A percentile compares a stretch with the other conserved stretches of the same genome.
These are phyloP conservation scores for Psidium friedrichsthalianum DNA, from an alignment of 345 rosid genomes.

Conservation along the genomic window DNA sequence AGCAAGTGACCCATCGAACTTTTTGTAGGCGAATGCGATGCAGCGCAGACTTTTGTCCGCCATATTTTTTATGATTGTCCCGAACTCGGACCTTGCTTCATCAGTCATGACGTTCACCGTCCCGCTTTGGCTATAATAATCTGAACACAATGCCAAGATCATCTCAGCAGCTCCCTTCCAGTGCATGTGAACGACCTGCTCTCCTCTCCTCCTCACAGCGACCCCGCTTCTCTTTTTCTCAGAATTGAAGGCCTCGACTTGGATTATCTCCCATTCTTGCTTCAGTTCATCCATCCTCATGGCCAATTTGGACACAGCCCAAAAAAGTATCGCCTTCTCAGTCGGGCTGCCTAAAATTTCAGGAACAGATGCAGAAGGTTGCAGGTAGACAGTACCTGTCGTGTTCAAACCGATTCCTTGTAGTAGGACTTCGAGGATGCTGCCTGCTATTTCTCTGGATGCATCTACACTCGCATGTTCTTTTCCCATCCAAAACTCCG, in stretches of 20 bases:
- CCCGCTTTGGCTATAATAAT: slow-evolving; percentile 45
- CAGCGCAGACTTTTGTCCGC: slow-evolving; percentile 63
- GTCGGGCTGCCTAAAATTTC: slow-evolving; percentile 62
- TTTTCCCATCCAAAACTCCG: slow-evolving; percentile 49
- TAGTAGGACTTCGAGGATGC: slow-evolving; percentile 26
- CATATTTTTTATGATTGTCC: slow-evolving; percentile 44
- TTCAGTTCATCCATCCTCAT: slow-evolving; percentile 28
- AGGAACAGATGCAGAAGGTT: slow-evolving; percentile 12
- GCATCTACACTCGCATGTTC: slow-evolving; percentile 2
- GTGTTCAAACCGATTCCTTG: slow-evolving; percentile 65
- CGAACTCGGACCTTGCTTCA: slow-evolving; percentile 13
- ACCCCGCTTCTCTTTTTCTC: slow-evolving; percentile 66
- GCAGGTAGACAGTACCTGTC: slow-evolving; percentile 35
- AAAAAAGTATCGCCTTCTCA: slow-evolving; percentile 62
- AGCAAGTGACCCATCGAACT: neutral
- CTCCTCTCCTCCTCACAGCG: slow-evolving; percentile 18
- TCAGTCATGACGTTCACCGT: slow-evolving; percentile 12
- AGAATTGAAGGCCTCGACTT: slow-evolving; percentile 63
- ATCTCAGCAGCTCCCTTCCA: slow-evolving; percentile 87
- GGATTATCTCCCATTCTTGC: slow-evolving; percentile 18
- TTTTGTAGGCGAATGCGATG: slow-evolving; percentile 58
- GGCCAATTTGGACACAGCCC: slow-evolving; percentile 42
- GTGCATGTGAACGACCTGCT: slow-evolving; percentile 34
- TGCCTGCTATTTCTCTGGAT: neutral
- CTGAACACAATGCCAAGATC: slow-evolving; percentile 55